These are phyloP conservation scores for Saccharomycopsis vini DNA, from an alignment of 805 yeast genomes.

Conservation along the genomic window DNA sequence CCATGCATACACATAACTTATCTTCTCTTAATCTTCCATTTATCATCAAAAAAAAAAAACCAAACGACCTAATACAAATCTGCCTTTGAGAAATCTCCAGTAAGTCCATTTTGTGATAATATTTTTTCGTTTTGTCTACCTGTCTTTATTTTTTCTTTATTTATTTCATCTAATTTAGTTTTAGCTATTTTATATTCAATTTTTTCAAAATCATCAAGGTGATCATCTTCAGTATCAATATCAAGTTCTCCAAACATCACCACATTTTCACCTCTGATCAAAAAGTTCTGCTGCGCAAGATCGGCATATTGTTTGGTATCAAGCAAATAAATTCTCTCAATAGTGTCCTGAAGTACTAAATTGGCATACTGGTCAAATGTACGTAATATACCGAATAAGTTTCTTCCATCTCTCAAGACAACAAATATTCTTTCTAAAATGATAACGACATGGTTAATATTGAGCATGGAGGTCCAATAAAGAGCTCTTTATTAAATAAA, in stretches of 20 bases:
- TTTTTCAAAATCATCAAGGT: conserved; percentile 45
- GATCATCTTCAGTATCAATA: conserved; percentile 73
- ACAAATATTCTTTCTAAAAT: conserved; percentile 58
- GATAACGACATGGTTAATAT: background rate
- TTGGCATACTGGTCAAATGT: conserved; percentile 95
- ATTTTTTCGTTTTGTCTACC: conserved; percentile 40
- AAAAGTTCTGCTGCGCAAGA: conserved; percentile 64
- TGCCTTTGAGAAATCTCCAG: conserved; percentile 46
- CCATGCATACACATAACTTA: no score
- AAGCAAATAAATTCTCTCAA: conserved; percentile 69
- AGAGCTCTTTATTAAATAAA: no score
- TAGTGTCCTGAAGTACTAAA: conserved; percentile 82
- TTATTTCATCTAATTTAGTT: conserved; percentile 25
- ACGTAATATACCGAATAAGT: conserved; percentile 79
- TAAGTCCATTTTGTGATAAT: conserved; percentile 45
- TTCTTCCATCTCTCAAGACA: conserved; percentile 81
- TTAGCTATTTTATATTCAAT: conserved; percentile 59
- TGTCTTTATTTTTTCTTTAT: conserved; percentile 28
- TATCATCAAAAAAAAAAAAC: no score
- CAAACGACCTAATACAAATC: conserved; percentile 50
- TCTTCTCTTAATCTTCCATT: no score
- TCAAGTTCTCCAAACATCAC: conserved; percentile 91
- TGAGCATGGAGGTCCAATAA: background rate
- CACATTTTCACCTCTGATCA: conserved; percentile 94
- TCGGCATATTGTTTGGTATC: conserved; percentile 60